A percentile compares a stretch with the other conserved stretches of the same genome.
phyloP scores from a whole-genome alignment of 2,329 filamentous ascomycete genomes.

The Pseudogymnoascus sp. region DNA sequence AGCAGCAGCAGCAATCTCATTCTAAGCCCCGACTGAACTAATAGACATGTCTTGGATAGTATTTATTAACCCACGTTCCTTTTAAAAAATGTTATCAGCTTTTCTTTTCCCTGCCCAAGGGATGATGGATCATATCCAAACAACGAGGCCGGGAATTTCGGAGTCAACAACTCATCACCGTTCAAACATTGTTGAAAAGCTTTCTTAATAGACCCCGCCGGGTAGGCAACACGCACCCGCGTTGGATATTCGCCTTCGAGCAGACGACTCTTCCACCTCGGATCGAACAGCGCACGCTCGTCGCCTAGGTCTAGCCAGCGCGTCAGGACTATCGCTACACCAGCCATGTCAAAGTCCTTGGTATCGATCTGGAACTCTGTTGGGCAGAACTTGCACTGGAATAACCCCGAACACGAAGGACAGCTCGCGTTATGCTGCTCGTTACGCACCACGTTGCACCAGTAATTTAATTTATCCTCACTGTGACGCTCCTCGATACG shows the following conservation, averaged over 20 bases:
- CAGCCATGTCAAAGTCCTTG: constrained; percentile 11
- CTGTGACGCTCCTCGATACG: background rate
- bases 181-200: background rate
- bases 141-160: background rate
- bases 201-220: background rate
- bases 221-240: background rate
- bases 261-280: constrained; percentile 10
- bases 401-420: background rate
- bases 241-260: background rate
- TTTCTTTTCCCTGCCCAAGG: background rate
- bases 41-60: background rate
- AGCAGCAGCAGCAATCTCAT: no score
- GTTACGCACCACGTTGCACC: no score
- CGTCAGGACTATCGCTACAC: constrained; percentile 14
- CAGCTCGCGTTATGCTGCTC: background rate
- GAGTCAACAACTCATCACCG: background rate
- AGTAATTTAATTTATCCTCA: no score
- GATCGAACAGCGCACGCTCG: constrained; percentile 9
- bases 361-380: constrained; percentile 16
- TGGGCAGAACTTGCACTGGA: background rate
- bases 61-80: background rate
- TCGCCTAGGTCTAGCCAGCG: constrained; percentile 15
- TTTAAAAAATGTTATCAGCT: background rate
- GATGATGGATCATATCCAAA: background rate
- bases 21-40: no score